Conservation (phyloP, 2,329 filamentous ascomycete genomes). For the Exophiala sp. region DNA sequence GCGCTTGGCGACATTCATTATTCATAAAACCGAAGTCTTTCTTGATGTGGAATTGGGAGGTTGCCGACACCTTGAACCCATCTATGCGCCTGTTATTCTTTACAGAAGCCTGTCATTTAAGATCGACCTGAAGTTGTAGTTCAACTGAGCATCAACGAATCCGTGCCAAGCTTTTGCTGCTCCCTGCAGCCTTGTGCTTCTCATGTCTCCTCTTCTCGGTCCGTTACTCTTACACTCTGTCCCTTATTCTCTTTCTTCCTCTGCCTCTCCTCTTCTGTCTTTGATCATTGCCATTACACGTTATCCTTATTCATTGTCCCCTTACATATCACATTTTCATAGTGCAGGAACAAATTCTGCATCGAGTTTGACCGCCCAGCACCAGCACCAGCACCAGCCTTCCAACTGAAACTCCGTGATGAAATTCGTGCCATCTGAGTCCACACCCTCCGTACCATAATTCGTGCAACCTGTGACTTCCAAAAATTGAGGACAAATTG, state of each 20-base stretch:
- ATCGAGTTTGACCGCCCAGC: too few species aligned
- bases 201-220: not conserved
- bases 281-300: not conserved
- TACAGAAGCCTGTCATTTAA: too few species aligned
- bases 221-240: not conserved
- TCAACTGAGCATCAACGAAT: too few species aligned
- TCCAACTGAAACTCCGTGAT: not conserved
- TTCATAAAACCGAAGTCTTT: too few species aligned
- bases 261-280: not conserved
- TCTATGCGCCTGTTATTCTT: too few species aligned
- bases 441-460: not conserved
- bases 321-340: not conserved
- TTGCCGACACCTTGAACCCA: too few species aligned
- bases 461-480: not conserved
- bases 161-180: not conserved
- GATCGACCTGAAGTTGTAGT: too few species aligned
- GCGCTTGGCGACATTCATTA: too few species aligned
- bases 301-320: not conserved
- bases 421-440: slow-evolving; percentile 6
- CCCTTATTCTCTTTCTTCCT: not conserved
- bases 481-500: not conserved
- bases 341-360: too few species aligned
- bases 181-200: not conserved
- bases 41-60: too few species aligned
- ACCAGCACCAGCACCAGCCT: too few species aligned